Evolutionary conservation across 768 basidiomycete species (phyloP).

Genomic region (Phylloporus sp.): DNA sequence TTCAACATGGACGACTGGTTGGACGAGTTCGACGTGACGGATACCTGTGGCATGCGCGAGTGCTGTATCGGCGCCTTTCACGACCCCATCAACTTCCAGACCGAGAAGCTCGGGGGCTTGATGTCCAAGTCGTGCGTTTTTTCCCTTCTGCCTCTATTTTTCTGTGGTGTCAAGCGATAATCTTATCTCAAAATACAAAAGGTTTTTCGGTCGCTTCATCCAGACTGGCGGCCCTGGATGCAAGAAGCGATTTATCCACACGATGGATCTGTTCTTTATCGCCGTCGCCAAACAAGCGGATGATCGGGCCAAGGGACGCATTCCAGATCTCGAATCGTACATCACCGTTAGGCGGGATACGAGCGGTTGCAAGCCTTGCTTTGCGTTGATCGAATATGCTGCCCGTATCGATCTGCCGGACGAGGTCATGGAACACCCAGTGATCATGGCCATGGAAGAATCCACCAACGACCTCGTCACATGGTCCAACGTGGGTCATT

Average conservation of each 20-base stretch:
- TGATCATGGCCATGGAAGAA: slow-evolving; percentile 41
- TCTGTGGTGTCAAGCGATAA: not conserved
- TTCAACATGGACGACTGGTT: slow-evolving; percentile 41
- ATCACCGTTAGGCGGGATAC: slow-evolving; percentile 50
- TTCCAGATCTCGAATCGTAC: slow-evolving; percentile 50
- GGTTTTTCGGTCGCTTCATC: slow-evolving; percentile 37
- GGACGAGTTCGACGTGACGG: slow-evolving; percentile 34
- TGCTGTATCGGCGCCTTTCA: slow-evolving; percentile 28
- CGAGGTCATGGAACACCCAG: slow-evolving; percentile 48
- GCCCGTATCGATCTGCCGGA: slow-evolving; percentile 48
- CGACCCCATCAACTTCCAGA: slow-evolving; percentile 26
- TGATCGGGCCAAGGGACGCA: slow-evolving; percentile 34
- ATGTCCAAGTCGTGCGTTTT: slow-evolving; percentile 33
- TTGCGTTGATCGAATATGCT: slow-evolving; percentile 53
- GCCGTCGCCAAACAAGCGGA: slow-evolving; percentile 41
- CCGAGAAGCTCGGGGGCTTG: slow-evolving; percentile 25
- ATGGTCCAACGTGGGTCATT: slow-evolving; percentile 38
- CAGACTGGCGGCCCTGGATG: slow-evolving; percentile 37
- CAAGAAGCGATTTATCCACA: slow-evolving; percentile 37
- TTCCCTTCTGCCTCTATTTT: not conserved
- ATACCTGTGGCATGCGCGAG: slow-evolving; percentile 29
- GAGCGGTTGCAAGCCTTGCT: slow-evolving; percentile 47
- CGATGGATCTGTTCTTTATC: slow-evolving; percentile 38
- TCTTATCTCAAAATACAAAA: slow-evolving; percentile 15
- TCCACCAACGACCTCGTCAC: slow-evolving; percentile 49